Base-by-base conservation (phyloP, 2,329 filamentous ascomycete genomes). In the Aureobasidium namibiae region DNA sequence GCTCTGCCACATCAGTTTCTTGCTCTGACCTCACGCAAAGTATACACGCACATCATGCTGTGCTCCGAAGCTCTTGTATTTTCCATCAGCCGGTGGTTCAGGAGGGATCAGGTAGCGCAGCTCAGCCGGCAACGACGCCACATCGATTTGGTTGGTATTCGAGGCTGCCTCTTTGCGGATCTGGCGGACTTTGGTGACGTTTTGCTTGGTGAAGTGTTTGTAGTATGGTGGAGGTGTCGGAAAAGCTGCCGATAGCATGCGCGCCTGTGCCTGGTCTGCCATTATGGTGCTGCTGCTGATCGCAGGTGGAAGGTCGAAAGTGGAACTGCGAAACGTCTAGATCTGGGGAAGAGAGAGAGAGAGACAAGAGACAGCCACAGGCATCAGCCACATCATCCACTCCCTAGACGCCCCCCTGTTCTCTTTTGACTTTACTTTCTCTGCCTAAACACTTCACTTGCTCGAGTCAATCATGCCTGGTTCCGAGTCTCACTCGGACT, bases 181-280 rank as follows among this genome's bases (percentile, higher is more conserved):
- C 18, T 67, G 65, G 31, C 63, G 63, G 24, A 88, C 74, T 49
- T 83, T 83, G 14, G 82, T 74, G 56, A 89, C 68, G 68, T 92
- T 95, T 29, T 87, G 83, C 3, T 84, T 72, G 0, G 90, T 96
- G 74, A 97, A 97, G 71, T 89, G 81, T 65, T 87, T 86, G 85
- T 89, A 97, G 75, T 96, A 95, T 0, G 87, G 86, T 26, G 94
- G 94, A 26, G 94, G 94, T 56, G 88, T 84, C 24, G 94, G 92
- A 70, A 91, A 96, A 41, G 86, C 84, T 24, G 87, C 84, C 26
- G 84, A 62, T 41, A 65, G 65, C 38, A 59, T 52, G 18, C 80
- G 66, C 57, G 74, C 65, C 66, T 77, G 74, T 57, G 75, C 75
- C 61, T 79, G 77, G 56, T 84, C 84, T 60, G 82, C 83, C 86